These are phyloP conservation scores for Hibiscus trionum DNA, from an alignment of 345 rosid genomes.

Conservation along the genomic window DNA sequence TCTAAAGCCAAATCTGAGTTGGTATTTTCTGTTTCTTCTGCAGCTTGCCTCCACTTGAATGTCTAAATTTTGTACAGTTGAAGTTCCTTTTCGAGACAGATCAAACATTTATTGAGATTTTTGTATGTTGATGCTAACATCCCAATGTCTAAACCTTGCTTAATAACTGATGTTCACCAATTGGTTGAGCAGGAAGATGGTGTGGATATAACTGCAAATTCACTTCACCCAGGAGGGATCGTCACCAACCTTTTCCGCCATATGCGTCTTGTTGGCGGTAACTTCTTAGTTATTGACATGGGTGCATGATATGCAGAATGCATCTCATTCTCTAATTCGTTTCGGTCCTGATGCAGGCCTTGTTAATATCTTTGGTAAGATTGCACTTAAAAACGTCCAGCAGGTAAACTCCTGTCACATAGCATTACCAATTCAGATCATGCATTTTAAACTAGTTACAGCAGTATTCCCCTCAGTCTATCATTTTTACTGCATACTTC, in stretches of 20 bases:
- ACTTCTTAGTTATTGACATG: not conserved
- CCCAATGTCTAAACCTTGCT: not conserved
- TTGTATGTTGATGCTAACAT: not conserved
- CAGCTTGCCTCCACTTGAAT: not conserved
- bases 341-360: constrained; percentile 29
- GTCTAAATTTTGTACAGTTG: not conserved
- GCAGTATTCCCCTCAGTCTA: not conserved
- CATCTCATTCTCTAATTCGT: not conserved
- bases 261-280: constrained; percentile 24
- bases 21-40: not conserved
- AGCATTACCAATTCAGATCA: not conserved
- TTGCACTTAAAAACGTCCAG: constrained; percentile 34
- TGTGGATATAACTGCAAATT: constrained; percentile 39
- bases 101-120: not conserved
- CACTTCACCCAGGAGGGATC: constrained; percentile 50
- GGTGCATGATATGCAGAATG: not conserved
- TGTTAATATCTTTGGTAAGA: constrained; percentile 23
- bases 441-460: not conserved
- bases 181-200: constrained; percentile 40
- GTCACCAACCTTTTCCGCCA: constrained; percentile 40
- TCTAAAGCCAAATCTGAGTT: not conserved
- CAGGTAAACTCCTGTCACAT: constrained; percentile 30
- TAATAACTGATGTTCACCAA: not conserved
- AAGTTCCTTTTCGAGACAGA: not conserved
- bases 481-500: not conserved